Evolutionary conservation across 192 early-diverging fungal species (phyloP).

Genomic region (Allomyces javanicus): DNA sequence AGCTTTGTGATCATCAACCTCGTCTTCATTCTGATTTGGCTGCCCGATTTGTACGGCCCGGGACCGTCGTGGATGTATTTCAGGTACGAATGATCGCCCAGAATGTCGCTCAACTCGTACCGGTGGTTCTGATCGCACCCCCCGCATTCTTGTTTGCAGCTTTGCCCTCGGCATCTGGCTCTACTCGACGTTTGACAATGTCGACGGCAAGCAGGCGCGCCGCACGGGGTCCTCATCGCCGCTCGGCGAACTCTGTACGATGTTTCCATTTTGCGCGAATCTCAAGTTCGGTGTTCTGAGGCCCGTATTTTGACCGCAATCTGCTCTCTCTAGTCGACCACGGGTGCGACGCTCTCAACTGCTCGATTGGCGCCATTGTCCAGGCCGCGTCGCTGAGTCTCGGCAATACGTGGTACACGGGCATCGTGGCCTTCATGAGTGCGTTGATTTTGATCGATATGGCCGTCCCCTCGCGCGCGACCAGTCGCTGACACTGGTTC

Average conservation of each 20-base stretch:
- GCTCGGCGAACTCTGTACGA: conserved; percentile 48
- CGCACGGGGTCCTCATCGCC: conserved; percentile 56
- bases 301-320: no score
- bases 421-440: conserved; percentile 4
- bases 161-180: conserved; percentile 64
- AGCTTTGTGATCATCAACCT: conserved; percentile 56
- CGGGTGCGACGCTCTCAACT: conserved; percentile 72
- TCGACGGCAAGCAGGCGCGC: conserved; percentile 69
- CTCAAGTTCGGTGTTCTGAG: no score
- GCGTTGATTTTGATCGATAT: neutral
- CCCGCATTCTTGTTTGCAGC: conserved; percentile 18
- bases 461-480: no score
- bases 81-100: conserved; percentile 11
- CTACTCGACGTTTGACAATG: conserved; percentile 77
- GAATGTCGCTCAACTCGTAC: neutral
- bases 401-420: conserved; percentile 45
- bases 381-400: conserved; percentile 52
- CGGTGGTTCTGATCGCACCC: conserved; percentile 1
- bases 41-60: conserved; percentile 45
- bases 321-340: conserved; percentile 32
- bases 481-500: no score
- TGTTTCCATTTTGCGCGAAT: neutral
- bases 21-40: conserved; percentile 41
- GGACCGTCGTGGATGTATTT: conserved; percentile 50
- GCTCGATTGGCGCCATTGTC: conserved; percentile 50